Conservation (phyloP, 352 stramenopile species). For the Aphanomyces euteiches region DNA sequence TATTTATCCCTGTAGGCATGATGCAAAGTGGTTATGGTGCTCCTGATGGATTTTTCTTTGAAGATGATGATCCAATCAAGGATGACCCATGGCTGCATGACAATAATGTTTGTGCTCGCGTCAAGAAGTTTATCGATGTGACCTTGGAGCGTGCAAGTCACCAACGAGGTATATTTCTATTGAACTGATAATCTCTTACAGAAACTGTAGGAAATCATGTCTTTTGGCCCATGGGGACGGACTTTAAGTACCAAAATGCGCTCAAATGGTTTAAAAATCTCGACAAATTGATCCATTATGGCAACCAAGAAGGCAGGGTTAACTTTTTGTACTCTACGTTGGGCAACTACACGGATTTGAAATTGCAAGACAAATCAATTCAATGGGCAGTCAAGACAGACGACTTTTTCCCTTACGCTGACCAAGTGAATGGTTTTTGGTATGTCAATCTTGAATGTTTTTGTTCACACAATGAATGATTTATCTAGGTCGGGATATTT, state of each 20-base stretch:
- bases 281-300: slow-evolving; percentile 95
- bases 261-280: slow-evolving; percentile 92
- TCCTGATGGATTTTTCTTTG: slow-evolving; percentile 71
- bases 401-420: slow-evolving; percentile 97
- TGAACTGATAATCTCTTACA: slow-evolving; percentile 46
- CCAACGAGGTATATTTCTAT: slow-evolving; percentile 47
- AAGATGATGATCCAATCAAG: slow-evolving; percentile 77
- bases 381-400: slow-evolving; percentile 89
- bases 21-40: slow-evolving; percentile 82
- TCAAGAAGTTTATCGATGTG: slow-evolving; percentile 86
- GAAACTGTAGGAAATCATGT: slow-evolving; percentile 54
- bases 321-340: slow-evolving; percentile 97
- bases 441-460: slow-evolving; percentile 10
- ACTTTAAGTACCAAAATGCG: slow-evolving; percentile 93
- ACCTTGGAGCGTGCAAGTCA: slow-evolving; percentile 58
- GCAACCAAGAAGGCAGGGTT: slow-evolving; percentile 87
- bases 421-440: slow-evolving; percentile 92
- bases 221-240: slow-evolving; percentile 90
- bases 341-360: slow-evolving; percentile 93
- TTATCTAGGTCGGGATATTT: slow-evolving; percentile 89
- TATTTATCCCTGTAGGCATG: slow-evolving; percentile 43
- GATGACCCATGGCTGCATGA: slow-evolving; percentile 82
- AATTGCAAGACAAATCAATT: slow-evolving; percentile 70
- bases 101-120: slow-evolving; percentile 80
- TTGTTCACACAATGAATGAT: neutral